Evolutionary conservation across 1,284 basidiomycete genomes (phyloP), one percentile per base, ranked within the genome.

Genomic region (Inonotus obliquus): DNA sequence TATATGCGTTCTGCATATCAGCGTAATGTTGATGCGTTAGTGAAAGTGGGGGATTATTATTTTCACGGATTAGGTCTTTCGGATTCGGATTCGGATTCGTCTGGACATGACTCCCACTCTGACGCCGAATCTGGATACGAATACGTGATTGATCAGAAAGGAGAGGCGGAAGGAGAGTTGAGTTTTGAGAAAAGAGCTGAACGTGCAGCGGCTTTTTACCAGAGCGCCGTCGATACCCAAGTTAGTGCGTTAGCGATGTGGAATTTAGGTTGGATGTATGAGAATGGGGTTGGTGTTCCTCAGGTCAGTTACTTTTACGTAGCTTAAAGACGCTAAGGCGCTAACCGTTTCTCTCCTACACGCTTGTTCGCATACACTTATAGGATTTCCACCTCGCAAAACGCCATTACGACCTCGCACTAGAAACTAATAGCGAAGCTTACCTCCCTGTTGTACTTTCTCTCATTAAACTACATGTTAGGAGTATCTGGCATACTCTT

Each of bases 251-350:
- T 99, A 67, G 96, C 96, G 1, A 94, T 96, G 87, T 99, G 96
- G 95, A 98, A 98, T 70, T 76, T 99, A 27, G 97, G 96, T 1
- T 98, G 92, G 91, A 97, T 99, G 94, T 98, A 98, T 73, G 96
- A 99, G 76, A 92, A 94, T 69, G 97, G 97, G 0, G 74, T 91
- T 27, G 97, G 97, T 3, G 93, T 98, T 0, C 85, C 90, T 23
- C 87, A 89, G 79, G 91, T 89, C 63, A 58, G 77, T 19, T 4
- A n/a, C n/a, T n/a, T n/a, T n/a, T n/a, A n/a, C n/a, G n/a, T n/a
- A n/a, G n/a, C n/a, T n/a, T n/a, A n/a, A n/a, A n/a, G n/a, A n/a
- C n/a, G n/a, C n/a, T n/a, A n/a, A n/a, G n/a, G n/a, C n/a, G n/a
- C n/a, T n/a, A n/a, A n/a, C n/a, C n/a, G 10, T 25, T 29, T 35